phyloP scores from a whole-genome alignment of 2,329 filamentous ascomycete genomes.

The Hymenoscyphus repandus region DNA sequence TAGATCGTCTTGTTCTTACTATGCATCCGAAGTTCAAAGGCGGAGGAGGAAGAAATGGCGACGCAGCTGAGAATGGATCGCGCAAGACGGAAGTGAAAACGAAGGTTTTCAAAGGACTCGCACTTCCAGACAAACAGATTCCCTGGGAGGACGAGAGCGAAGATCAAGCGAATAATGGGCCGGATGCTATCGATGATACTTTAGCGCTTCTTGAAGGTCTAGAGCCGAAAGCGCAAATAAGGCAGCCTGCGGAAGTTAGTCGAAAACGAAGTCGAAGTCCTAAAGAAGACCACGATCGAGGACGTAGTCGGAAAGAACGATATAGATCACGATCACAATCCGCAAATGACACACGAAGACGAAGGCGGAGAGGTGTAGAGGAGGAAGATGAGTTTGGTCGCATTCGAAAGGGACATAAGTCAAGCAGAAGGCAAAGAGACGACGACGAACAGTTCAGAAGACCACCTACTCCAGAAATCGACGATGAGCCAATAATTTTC shows the following conservation, averaged over 20 bases:
- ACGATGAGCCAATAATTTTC: constrained; percentile 73
- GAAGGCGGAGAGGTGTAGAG: constrained; percentile 43
- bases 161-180: constrained; percentile 35
- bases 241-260: constrained; percentile 32
- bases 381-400: constrained; percentile 57
- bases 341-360: constrained; percentile 35
- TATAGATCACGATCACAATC: constrained; percentile 49
- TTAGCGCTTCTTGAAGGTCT: constrained; percentile 85
- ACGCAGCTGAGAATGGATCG: constrained; percentile 36
- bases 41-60: constrained; percentile 38
- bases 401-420: constrained; percentile 35
- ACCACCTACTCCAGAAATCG: constrained; percentile 67
- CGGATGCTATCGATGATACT: constrained; percentile 82
- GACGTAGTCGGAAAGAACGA: constrained; percentile 34
- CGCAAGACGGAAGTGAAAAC: constrained; percentile 63
- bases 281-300: constrained; percentile 34
- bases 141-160: constrained; percentile 46
- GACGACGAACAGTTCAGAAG: constrained; percentile 58
- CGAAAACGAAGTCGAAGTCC: constrained; percentile 51
- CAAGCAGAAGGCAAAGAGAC: constrained; percentile 37
- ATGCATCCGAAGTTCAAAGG: constrained; percentile 88
- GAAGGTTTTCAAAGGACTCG: constrained; percentile 83
- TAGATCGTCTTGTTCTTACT: constrained; percentile 81
- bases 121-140: constrained; percentile 72
- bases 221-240: constrained; percentile 55